Conservation (phyloP, 495 filamentous ascomycete genomes). For the Elaphomyces granulatus region DNA sequence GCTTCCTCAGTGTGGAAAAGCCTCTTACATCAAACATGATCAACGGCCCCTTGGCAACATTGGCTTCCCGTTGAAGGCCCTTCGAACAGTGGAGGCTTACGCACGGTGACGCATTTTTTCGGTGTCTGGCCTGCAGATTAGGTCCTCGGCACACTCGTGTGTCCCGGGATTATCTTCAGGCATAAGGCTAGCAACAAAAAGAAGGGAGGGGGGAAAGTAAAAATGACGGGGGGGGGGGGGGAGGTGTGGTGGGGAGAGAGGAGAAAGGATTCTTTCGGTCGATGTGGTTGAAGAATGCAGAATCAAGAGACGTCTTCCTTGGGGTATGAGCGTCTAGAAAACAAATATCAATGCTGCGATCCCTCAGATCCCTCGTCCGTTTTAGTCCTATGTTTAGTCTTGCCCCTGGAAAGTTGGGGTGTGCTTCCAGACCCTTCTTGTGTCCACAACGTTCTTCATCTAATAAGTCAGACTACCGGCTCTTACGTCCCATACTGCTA, state of each 20-base stretch:
- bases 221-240: too few relatives aligned
- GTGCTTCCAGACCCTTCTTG: too few relatives aligned
- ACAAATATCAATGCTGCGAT: constrained; percentile 13
- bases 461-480: too few relatives aligned
- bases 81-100: background rate
- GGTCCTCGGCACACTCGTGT: background rate
- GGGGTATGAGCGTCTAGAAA: constrained; percentile 4
- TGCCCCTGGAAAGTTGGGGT: too few relatives aligned
- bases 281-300: constrained; percentile 8
- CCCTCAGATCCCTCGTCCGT: too few relatives aligned
- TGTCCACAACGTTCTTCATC: too few relatives aligned
- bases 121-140: background rate
- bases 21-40: constrained; percentile 12
- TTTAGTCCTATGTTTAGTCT: too few relatives aligned
- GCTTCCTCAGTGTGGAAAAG: constrained; percentile 7
- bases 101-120: background rate
- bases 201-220: too few relatives aligned
- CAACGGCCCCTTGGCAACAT: constrained; percentile 1
- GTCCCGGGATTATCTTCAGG: constrained; percentile 9
- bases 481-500: too few relatives aligned
- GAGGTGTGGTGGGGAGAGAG: too few relatives aligned
- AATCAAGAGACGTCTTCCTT: constrained; percentile 6
- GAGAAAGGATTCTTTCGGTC: too few relatives aligned
- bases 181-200: constrained; percentile 12
- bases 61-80: background rate